phyloP scores from a whole-genome alignment of 2,329 filamentous ascomycete species.

The Pyrenophora seminiperda region DNA sequence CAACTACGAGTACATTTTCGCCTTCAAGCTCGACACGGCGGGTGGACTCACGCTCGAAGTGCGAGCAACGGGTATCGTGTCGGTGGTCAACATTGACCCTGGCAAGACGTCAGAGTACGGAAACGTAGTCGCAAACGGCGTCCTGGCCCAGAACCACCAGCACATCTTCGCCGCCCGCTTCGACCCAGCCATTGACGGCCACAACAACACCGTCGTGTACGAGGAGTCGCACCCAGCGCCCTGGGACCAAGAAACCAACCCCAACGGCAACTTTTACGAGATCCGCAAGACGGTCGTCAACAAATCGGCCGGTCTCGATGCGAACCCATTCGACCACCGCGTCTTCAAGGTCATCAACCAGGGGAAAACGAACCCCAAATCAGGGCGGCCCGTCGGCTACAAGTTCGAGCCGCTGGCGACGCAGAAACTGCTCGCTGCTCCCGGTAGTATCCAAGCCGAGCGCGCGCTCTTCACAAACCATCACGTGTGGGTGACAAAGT shows the following conservation, averaged over 20 bases:
- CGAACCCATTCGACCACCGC: conserved; percentile 60
- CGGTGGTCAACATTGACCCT: conserved; percentile 64
- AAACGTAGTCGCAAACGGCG: conserved; percentile 67
- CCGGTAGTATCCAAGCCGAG: conserved; percentile 52
- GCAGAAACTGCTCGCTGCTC: conserved; percentile 57
- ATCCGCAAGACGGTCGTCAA: conserved; percentile 57
- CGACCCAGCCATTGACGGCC: conserved; percentile 66
- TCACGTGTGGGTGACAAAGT: conserved; percentile 61
- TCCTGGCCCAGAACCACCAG: conserved; percentile 72
- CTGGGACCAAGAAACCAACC: conserved; percentile 61
- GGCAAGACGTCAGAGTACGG: conserved; percentile 61
- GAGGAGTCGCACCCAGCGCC: conserved; percentile 60
- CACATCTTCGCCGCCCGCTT: conserved; percentile 66
- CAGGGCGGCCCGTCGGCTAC: conserved; percentile 54
- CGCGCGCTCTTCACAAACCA: conserved; percentile 58
- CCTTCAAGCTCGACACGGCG: conserved; percentile 67
- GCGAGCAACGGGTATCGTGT: conserved; percentile 70
- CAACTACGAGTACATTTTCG: conserved; percentile 74
- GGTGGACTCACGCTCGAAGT: conserved; percentile 66
- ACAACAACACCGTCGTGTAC: conserved; percentile 59
- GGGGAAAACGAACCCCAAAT: conserved; percentile 52
- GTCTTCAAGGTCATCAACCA: conserved; percentile 61
- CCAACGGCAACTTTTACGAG: conserved; percentile 65
- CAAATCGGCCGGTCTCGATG: conserved; percentile 56
- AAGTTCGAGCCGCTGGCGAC: conserved; percentile 56